phyloP scores from a whole-genome alignment of 2,329 filamentous ascomycete species.

The Pseudopyrenochaeta lycopersici region DNA sequence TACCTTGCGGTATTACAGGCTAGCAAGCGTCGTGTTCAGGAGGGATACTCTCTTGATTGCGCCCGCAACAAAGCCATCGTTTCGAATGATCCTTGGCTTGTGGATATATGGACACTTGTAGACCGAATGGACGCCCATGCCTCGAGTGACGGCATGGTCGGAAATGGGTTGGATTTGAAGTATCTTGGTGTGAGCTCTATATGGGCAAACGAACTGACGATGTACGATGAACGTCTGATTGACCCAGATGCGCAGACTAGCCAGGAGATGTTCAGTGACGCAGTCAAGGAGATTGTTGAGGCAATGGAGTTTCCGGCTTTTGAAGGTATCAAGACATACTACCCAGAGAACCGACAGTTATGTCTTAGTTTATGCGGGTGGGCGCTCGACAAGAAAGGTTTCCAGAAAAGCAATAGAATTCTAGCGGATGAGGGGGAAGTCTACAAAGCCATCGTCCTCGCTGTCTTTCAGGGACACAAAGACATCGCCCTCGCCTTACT shows the following conservation, averaged over 20 bases:
- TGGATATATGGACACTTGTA: conserved; percentile 81
- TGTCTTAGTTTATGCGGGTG: conserved; percentile 79
- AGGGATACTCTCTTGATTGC: conserved; percentile 67
- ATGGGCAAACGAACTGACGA: conserved; percentile 75
- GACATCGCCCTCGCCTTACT: conserved; percentile 75
- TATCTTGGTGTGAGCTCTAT: conserved; percentile 78
- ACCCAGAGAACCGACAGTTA: conserved; percentile 75
- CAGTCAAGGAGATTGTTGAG: conserved; percentile 70
- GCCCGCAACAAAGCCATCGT: conserved; percentile 72
- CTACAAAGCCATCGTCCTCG: conserved; percentile 79
- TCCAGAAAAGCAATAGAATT: conserved; percentile 58
- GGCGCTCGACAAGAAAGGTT: conserved; percentile 66
- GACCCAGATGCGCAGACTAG: conserved; percentile 48
- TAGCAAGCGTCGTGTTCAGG: conserved; percentile 63
- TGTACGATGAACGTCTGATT: conserved; percentile 49
- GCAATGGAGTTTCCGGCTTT: conserved; percentile 70
- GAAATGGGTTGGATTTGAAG: conserved; percentile 73
- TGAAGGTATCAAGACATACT: conserved; percentile 69
- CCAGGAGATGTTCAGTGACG: conserved; percentile 66
- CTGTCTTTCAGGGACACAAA: conserved; percentile 76
- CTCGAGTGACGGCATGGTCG: conserved; percentile 74
- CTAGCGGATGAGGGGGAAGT: conserved; percentile 65
- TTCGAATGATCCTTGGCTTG: conserved; percentile 76
- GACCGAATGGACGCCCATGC: conserved; percentile 71
- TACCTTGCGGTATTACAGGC: conserved; percentile 48